Conservation (phyloP, 805 yeast genomes). For the Yarrowia sp. region DNA sequence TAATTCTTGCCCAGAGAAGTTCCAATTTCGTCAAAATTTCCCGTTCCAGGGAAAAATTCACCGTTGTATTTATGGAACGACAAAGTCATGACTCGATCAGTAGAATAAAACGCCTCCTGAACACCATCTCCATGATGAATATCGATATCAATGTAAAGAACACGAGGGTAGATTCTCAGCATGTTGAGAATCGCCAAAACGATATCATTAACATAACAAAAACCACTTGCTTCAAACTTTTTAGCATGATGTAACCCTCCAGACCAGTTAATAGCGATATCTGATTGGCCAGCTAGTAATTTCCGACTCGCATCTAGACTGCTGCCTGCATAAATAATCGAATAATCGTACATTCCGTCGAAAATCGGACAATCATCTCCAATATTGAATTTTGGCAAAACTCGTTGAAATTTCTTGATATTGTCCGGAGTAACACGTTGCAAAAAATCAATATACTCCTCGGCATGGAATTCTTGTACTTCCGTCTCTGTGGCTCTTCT, state of each 20-base stretch:
- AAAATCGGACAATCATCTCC: slow-evolving; percentile 95
- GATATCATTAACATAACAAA: slow-evolving; percentile 87
- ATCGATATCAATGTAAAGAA: slow-evolving; percentile 83
- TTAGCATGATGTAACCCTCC: slow-evolving; percentile 95
- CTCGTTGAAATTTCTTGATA: slow-evolving; percentile 54
- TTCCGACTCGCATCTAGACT: slow-evolving; percentile 88
- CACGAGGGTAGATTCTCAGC: slow-evolving; percentile 79
- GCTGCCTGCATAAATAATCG: slow-evolving; percentile 83
- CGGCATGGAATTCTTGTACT: slow-evolving; percentile 76
- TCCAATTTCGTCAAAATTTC: slow-evolving; percentile 80
- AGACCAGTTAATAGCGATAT: slow-evolving; percentile 88
- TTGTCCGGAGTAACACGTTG: slow-evolving; percentile 75
- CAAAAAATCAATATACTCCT: slow-evolving; percentile 78
- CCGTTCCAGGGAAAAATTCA: slow-evolving; percentile 92
- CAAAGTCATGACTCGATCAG: slow-evolving; percentile 87
- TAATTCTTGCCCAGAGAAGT: slow-evolving; percentile 81
- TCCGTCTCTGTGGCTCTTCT: slow-evolving; percentile 80
- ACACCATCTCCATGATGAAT: slow-evolving; percentile 96
- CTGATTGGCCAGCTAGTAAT: slow-evolving; percentile 76
- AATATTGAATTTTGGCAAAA: slow-evolving; percentile 71
- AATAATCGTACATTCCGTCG: slow-evolving; percentile 91
- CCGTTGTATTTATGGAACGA: slow-evolving; percentile 89
- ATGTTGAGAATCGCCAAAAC: slow-evolving; percentile 79
- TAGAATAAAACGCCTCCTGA: slow-evolving; percentile 88
- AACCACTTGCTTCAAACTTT: slow-evolving; percentile 84